Base-by-base conservation (phyloP, 2,329 filamentous ascomycete genomes). In the Fusarium circinatum region DNA sequence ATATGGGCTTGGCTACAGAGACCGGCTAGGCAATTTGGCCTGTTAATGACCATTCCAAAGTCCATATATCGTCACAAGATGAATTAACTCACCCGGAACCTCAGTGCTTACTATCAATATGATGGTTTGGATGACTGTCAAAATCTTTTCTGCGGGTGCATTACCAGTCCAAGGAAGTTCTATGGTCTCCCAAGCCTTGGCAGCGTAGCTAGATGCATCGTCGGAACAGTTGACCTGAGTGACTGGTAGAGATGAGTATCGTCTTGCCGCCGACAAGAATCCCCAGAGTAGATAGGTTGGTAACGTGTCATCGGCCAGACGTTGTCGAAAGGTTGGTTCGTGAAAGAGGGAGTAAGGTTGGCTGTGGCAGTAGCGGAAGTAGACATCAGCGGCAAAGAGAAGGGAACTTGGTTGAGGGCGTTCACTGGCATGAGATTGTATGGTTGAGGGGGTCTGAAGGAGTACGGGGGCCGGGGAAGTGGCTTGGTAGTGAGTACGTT, bases 21-120 rank as follows among this genome's bases (percentile, higher is more conserved):
- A 2, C 65, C 65, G 13, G 65, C 65, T 68, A 1, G 5, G 2
- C 5, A 1, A 10, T n/a, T 15, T 1, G 5, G 0, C 4, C 1
- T 9, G 14, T 62, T 18, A 36, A 10, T 36, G 1, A 18, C 17
- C 0, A 18, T 36, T 36, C 34, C 17, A 18, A 18, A 18, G 4
- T 36, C 34, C 17, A 17, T 10, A 36, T 14, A 8, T n/a, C 4
- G 15, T 20, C 10, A 5, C 4, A 13, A 2, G 8, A 8, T 13
- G 5, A 13, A 1, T 2, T 41, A 1, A 22, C 65, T 49, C 15
- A 68, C 65, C 65, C 10, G 65, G 65, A 15, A 63, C 56, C 34
- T 68, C 65, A 1, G 65, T 68, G 36, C 56, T 68, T n/a, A 68
- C 65, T n/a, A 68, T 68, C 22, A 68, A 30, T 8, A 68, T 63